Percentiles rank a stretch among this genome's conserved stretches.
These are phyloP conservation scores for Candida jianshihensis DNA, from an alignment of 805 yeast genomes.

Conservation along the genomic window DNA sequence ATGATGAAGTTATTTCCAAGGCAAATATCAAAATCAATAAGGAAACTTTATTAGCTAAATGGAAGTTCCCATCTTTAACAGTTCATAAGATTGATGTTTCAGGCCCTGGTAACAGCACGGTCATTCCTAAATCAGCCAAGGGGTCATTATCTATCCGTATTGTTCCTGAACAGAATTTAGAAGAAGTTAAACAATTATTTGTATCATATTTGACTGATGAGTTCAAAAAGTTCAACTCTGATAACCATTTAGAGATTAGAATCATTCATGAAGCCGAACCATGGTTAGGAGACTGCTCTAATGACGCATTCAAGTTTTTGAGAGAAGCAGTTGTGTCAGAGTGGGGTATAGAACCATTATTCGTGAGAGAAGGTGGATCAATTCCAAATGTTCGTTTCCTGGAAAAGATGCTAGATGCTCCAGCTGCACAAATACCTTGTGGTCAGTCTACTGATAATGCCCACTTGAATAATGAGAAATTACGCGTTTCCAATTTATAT, in stretches of 20 bases:
- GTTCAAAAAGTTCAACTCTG: slow-evolving; percentile 47
- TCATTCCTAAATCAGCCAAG: slow-evolving; percentile 75
- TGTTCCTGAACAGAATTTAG: slow-evolving; percentile 81
- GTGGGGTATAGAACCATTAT: slow-evolving; percentile 80
- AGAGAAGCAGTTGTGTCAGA: slow-evolving; percentile 52
- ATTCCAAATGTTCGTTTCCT: slow-evolving; percentile 84
- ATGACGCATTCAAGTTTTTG: slow-evolving; percentile 64
- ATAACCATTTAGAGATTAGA: slow-evolving; percentile 53
- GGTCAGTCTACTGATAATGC: slow-evolving; percentile 95
- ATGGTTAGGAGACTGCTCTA: slow-evolving; percentile 86
- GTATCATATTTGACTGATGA: slow-evolving; percentile 36
- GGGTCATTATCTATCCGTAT: slow-evolving; percentile 78
- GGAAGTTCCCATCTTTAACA: slow-evolving; percentile 89
- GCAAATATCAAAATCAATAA: slow-evolving; percentile 29
- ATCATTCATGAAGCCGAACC: slow-evolving; percentile 88
- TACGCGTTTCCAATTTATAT: slow-evolving; percentile 71
- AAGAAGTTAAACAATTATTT: slow-evolving; percentile 46
- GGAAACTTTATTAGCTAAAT: slow-evolving; percentile 61
- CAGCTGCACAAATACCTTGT: slow-evolving; percentile 93
- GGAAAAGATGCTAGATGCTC: slow-evolving; percentile 76
- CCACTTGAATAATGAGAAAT: slow-evolving; percentile 80
- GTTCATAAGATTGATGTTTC: slow-evolving; percentile 79
- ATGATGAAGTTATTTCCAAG: slow-evolving; percentile 49
- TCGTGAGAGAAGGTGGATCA: slow-evolving; percentile 94
- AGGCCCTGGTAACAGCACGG: slow-evolving; percentile 86